phyloP scores from a whole-genome alignment of 192 early-diverging fungal species.

The Ramicandelaber brevisporus region DNA sequence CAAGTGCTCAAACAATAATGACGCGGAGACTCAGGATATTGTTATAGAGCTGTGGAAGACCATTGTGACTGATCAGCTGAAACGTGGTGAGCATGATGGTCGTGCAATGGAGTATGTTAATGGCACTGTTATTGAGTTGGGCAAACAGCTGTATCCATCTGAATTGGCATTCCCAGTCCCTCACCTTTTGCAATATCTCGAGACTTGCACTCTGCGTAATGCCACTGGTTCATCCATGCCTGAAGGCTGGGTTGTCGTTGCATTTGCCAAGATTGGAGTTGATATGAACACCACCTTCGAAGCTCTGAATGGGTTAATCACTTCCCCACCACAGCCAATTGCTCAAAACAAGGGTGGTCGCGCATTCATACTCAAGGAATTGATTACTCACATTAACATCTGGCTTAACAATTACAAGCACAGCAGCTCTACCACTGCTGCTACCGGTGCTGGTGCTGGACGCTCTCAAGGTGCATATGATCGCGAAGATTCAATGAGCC shows the following conservation, averaged over 20 bases:
- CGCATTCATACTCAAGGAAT: conserved; percentile 8
- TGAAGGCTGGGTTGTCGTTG: conserved; percentile 5
- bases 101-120: conserved; percentile 4
- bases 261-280: conserved; percentile 7
- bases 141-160: conserved; percentile 11
- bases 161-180: conserved; percentile 11
- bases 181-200: conserved; percentile 4
- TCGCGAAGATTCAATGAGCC: too few relatives aligned
- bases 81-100: too few relatives aligned
- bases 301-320: conserved; percentile 6
- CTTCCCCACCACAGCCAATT: background rate
- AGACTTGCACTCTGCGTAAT: conserved; percentile 3
- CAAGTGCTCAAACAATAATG: conserved; percentile 25
- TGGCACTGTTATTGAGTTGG: conserved; percentile 9
- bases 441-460: too few relatives aligned
- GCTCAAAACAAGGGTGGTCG: background rate
- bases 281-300: conserved; percentile 12
- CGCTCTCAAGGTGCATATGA: too few relatives aligned
- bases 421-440: too few relatives aligned
- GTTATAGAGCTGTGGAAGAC: conserved; percentile 10
- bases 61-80: conserved; percentile 8
- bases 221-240: conserved; percentile 3
- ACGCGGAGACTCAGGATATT: conserved; percentile 7
- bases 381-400: conserved; percentile 2
- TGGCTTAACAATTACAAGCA: too few relatives aligned